These are phyloP conservation scores for Ilyonectria sp. DNA, from an alignment of 2,329 filamentous ascomycete genomes.

Conservation along the genomic window DNA sequence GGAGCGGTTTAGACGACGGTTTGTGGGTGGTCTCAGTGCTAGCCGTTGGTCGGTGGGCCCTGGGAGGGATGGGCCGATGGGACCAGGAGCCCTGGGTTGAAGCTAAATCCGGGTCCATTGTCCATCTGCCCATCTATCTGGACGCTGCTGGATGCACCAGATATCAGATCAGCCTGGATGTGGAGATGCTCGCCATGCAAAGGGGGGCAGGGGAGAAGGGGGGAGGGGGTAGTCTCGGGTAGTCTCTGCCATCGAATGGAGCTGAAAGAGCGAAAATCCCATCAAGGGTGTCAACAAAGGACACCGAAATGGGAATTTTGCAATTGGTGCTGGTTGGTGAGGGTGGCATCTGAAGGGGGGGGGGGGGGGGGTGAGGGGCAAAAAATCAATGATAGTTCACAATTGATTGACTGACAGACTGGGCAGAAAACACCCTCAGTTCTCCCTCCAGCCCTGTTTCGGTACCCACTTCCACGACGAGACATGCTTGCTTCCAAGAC, in stretches of 20 bases:
- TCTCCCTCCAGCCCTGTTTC: slow-evolving; percentile 12
- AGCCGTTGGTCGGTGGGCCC: slow-evolving; percentile 43
- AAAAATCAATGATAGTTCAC: slow-evolving; percentile 16
- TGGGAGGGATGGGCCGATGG: slow-evolving; percentile 46
- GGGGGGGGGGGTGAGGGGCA: slow-evolving; percentile 2
- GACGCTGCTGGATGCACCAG: slow-evolving; percentile 25
- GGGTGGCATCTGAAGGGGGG: slow-evolving; percentile 1
- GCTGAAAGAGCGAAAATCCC: slow-evolving; percentile 40
- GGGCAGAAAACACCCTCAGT: slow-evolving; percentile 2
- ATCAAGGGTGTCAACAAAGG: slow-evolving; percentile 26
- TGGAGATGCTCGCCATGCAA: slow-evolving; percentile 15
- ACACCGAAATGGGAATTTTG: slow-evolving; percentile 30
- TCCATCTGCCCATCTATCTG: slow-evolving; percentile 19
- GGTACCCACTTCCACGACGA: slow-evolving; percentile 23
- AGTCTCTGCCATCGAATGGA: slow-evolving; percentile 29
- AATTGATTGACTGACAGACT: slow-evolving; percentile 16
- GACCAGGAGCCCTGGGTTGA: slow-evolving; percentile 35
- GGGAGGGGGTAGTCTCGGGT: slow-evolving; percentile 7
- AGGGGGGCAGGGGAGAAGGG: slow-evolving; percentile 26
- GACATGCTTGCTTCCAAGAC: slow-evolving; percentile 28
- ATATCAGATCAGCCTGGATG: slow-evolving; percentile 34
- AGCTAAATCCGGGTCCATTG: slow-evolving; percentile 36
- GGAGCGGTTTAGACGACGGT: slow-evolving; percentile 32
- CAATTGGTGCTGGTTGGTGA: slow-evolving; percentile 28
- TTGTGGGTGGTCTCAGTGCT: slow-evolving; percentile 32